phyloP scores from a whole-genome alignment of 192 early-diverging fungal species.

The Linnemannia hyalina region DNA sequence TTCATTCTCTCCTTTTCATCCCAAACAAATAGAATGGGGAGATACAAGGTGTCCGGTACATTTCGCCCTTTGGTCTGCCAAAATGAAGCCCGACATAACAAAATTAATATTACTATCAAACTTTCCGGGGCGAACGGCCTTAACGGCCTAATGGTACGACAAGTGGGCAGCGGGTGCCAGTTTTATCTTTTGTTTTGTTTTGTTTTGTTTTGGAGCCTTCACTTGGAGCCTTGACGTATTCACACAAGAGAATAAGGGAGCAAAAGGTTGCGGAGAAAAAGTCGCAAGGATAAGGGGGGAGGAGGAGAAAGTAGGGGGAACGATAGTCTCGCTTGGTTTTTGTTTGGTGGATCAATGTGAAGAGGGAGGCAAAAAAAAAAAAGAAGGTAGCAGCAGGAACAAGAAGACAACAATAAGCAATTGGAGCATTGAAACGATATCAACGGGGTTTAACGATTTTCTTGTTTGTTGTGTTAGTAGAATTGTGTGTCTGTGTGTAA shows the following conservation, averaged over 20 bases:
- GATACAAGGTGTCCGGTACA: not conserved
- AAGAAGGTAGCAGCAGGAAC: too few species aligned
- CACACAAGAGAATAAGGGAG: too few species aligned
- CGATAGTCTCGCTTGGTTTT: too few species aligned
- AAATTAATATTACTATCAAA: not conserved
- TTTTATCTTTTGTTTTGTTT: not conserved
- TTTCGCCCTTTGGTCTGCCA: slow-evolving; percentile 3
- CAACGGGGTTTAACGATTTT: not conserved
- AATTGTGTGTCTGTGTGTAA: not conserved
- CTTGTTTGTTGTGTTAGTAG: not conserved
- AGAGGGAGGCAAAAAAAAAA: not conserved
- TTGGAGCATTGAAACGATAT: not conserved
- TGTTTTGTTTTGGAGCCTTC: not conserved
- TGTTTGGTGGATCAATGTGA: not conserved
- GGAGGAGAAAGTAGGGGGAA: too few species aligned
- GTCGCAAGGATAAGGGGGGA: too few species aligned
- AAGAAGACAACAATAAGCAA: not conserved
- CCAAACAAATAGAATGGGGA: not conserved
- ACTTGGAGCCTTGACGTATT: not conserved
- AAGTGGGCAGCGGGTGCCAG: not conserved
- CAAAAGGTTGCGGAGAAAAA: too few species aligned
- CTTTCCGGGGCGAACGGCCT: not conserved
- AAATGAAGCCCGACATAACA: slow-evolving; percentile 1
- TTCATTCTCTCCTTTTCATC: not conserved
- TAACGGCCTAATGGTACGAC: not conserved